Evolutionary conservation across 2,329 filamentous ascomycete species (phyloP).

Genomic region (Phyllosticta paracitricarpa): DNA sequence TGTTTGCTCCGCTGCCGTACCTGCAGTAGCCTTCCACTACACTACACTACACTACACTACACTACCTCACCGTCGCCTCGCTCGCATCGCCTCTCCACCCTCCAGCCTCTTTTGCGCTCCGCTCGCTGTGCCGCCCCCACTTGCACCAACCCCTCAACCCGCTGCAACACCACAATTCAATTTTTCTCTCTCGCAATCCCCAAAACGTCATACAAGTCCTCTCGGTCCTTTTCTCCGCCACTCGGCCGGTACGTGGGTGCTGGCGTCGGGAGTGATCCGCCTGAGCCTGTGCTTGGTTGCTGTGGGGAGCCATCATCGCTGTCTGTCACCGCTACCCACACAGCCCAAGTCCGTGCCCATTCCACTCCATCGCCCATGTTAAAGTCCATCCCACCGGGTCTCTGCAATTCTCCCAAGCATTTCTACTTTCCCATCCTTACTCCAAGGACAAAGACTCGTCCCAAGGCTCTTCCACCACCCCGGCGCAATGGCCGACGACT

Average conservation of each 20-base stretch:
- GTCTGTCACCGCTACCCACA: slow-evolving; percentile 1
- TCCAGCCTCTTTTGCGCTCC: neutral
- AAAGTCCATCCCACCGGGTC: neutral
- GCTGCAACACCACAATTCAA: neutral
- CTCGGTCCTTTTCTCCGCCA: neutral
- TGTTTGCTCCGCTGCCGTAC: neutral
- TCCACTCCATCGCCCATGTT: neutral
- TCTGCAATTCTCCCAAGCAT: neutral
- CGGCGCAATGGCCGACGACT: slow-evolving; percentile 64
- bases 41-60: too few relatives aligned
- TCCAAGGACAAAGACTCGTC: neutral
- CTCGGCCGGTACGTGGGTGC: neutral
- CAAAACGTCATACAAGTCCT: too few relatives aligned
- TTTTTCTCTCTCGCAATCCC: neutral
- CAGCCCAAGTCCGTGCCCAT: neutral
- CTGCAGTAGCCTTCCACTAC: neutral
- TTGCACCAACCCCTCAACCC: neutral
- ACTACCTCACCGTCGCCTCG: too few relatives aligned
- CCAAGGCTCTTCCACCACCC: neutral
- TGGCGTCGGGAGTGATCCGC: slow-evolving; percentile 9
- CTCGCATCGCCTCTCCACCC: neutral
- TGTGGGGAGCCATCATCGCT: slow-evolving; percentile 10
- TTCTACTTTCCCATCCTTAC: slow-evolving; percentile 5
- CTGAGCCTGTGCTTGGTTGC: slow-evolving; percentile 5
- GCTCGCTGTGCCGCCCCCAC: neutral